phyloP scores from a whole-genome alignment of 1,139 yeast species.

The Debaryomyces fabryi region DNA sequence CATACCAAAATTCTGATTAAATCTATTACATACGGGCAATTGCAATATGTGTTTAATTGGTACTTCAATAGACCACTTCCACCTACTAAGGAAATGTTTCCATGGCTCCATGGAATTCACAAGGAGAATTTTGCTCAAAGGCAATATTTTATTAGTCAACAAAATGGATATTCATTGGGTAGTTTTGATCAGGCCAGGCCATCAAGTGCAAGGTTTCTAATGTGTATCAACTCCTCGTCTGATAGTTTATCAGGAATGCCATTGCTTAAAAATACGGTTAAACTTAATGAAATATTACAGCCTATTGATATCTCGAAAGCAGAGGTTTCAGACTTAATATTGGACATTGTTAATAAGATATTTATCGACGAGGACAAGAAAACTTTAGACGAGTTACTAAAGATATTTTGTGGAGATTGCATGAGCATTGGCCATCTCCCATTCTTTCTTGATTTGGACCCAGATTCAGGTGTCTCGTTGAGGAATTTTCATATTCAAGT shows the following conservation, averaged over 20 bases:
- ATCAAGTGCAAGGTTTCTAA: constrained; percentile 42
- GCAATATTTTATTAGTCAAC: constrained; percentile 40
- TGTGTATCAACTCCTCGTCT: constrained; percentile 50
- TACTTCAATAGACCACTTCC: constrained; percentile 64
- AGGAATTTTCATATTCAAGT: constrained; percentile 81
- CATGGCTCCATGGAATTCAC: constrained; percentile 86
- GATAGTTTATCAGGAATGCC: constrained; percentile 5
- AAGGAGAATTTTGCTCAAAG: constrained; percentile 54
- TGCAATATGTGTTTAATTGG: constrained; percentile 41
- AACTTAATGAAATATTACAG: constrained; percentile 59
- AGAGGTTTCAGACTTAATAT: constrained; percentile 33
- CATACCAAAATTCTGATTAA: constrained; percentile 19
- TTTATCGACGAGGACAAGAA: constrained; percentile 15
- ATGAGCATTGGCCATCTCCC: constrained; percentile 50
- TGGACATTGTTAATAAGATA: constrained; percentile 21
- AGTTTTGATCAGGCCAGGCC: constrained; percentile 15
- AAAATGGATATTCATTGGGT: constrained; percentile 16
- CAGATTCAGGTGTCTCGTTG: constrained; percentile 67
- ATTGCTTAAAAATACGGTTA: constrained; percentile 63
- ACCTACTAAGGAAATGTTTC: constrained; percentile 69
- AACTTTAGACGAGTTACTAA: constrained; percentile 16
- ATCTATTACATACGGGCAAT: constrained; percentile 29
- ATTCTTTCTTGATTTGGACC: constrained; percentile 58
- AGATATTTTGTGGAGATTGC: constrained; percentile 46
- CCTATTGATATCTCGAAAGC: constrained; percentile 43